phyloP scores from a whole-genome alignment of 345 rosid species.

The Citrus medica region DNA sequence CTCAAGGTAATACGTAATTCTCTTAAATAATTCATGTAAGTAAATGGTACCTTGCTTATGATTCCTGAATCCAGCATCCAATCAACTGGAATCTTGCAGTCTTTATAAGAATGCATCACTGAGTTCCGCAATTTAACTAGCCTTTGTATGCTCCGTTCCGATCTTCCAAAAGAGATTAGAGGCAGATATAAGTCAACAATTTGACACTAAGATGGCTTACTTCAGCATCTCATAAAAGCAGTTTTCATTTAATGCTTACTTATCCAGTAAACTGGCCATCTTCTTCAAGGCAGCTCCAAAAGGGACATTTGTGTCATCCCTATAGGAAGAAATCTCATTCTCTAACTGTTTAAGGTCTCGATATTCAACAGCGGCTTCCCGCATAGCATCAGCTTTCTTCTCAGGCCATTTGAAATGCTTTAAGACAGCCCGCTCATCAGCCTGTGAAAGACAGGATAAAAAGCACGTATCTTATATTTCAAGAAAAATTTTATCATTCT shows the following conservation, averaged over 20 bases:
- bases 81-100: slow-evolving; percentile 64
- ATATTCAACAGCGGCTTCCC: slow-evolving; percentile 88
- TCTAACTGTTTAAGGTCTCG: slow-evolving; percentile 69
- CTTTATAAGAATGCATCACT: slow-evolving; percentile 54
- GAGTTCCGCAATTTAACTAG: slow-evolving; percentile 56
- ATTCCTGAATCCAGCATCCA: slow-evolving; percentile 94
- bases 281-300: slow-evolving; percentile 70
- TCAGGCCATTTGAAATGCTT: slow-evolving; percentile 98
- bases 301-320: slow-evolving; percentile 49
- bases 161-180: slow-evolving; percentile 35
- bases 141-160: slow-evolving; percentile 66
- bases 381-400: slow-evolving; percentile 80
- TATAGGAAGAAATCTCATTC: slow-evolving; percentile 53
- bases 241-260: slow-evolving; percentile 35
- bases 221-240: slow-evolving; percentile 5
- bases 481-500: background rate
- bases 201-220: background rate
- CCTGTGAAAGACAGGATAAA: slow-evolving; percentile 34
- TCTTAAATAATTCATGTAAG: background rate
- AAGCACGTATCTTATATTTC: background rate
- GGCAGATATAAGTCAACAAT: slow-evolving; percentile 9
- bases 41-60: slow-evolving; percentile 43
- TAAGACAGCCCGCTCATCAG: slow-evolving; percentile 85
- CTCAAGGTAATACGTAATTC: background rate
- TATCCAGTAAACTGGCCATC: slow-evolving; percentile 75